phyloP scores from a whole-genome alignment of 495 filamentous ascomycete species.

The Talaromyces wortmannii region DNA sequence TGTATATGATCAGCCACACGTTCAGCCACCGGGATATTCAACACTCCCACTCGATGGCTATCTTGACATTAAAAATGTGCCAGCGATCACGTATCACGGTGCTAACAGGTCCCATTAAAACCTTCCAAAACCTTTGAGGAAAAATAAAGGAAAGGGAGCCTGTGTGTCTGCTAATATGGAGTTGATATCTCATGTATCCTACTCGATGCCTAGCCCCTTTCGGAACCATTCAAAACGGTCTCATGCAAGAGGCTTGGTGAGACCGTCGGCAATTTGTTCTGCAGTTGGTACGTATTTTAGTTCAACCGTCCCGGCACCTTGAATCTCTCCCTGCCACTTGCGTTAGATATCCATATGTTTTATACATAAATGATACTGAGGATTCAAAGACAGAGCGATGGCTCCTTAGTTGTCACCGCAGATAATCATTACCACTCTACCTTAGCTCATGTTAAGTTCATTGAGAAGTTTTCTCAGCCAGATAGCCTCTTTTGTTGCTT shows the following conservation, averaged over 20 bases:
- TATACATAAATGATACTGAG: slow-evolving; percentile 17
- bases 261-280: slow-evolving; percentile 16
- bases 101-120: slow-evolving; percentile 2
- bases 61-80: background rate
- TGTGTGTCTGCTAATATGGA: too few relatives aligned
- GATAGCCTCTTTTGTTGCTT: slow-evolving; percentile 32
- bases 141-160: slow-evolving; percentile 2
- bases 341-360: slow-evolving; percentile 28
- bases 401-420: slow-evolving; percentile 22
- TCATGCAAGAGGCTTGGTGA: slow-evolving; percentile 19
- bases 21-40: slow-evolving; percentile 3
- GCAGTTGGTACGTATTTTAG: slow-evolving; percentile 15
- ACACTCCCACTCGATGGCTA: slow-evolving; percentile 5
- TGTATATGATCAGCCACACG: background rate
- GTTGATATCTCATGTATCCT: too few relatives aligned
- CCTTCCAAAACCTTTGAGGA: slow-evolving; percentile 2
- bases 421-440: slow-evolving; percentile 9
- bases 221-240: slow-evolving; percentile 17
- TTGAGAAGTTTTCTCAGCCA: slow-evolving; percentile 25
- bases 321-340: slow-evolving; percentile 18
- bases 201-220: slow-evolving; percentile 12
- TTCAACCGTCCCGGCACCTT: slow-evolving; percentile 10
- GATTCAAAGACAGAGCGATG: slow-evolving; percentile 19
- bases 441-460: slow-evolving; percentile 16
- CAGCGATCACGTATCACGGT: background rate